phyloP scores from a whole-genome alignment of 768 basidiomycete species.

The Panellus pusillus region DNA sequence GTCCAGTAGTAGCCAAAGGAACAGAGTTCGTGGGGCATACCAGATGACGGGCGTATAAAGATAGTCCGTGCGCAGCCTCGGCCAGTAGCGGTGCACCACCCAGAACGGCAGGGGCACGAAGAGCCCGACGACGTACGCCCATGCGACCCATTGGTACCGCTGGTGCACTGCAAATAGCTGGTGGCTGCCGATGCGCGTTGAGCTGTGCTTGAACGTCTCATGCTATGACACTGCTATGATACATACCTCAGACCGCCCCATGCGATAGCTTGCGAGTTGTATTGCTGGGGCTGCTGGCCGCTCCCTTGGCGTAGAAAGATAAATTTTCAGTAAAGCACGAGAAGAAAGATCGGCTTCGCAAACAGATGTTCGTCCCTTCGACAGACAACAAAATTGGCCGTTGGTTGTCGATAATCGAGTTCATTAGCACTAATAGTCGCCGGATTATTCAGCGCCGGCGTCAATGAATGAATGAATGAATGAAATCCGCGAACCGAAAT shows the following conservation, averaged over 20 bases:
- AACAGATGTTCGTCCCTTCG: slow-evolving; percentile 54
- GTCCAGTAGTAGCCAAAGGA: neutral
- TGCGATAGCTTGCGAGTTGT: slow-evolving; percentile 51
- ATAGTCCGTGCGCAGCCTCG: slow-evolving; percentile 45
- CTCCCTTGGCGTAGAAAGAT: slow-evolving; percentile 22
- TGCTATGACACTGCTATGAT: slow-evolving; percentile 24
- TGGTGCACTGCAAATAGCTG: slow-evolving; percentile 43
- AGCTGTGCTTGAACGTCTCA: slow-evolving; percentile 11
- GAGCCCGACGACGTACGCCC: slow-evolving; percentile 48
- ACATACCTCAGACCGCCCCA: slow-evolving; percentile 50
- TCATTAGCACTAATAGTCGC: slow-evolving; percentile 50
- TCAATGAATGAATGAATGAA: neutral
- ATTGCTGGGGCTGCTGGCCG: slow-evolving; percentile 49
- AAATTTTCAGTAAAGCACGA: too few relatives aligned
- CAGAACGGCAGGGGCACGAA: slow-evolving; percentile 55
- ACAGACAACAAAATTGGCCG: slow-evolving; percentile 51
- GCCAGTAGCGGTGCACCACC: slow-evolving; percentile 44
- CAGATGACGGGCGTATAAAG: slow-evolving; percentile 48
- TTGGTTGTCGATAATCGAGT: slow-evolving; percentile 53
- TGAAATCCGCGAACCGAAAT: slow-evolving; percentile 37
- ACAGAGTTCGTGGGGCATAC: slow-evolving; percentile 23
- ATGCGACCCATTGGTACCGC: slow-evolving; percentile 51
- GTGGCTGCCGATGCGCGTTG: slow-evolving; percentile 27
- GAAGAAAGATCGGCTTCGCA: too few relatives aligned
- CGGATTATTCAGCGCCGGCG: slow-evolving; percentile 2